Evolutionary conservation across 2,329 filamentous ascomycete species (phyloP).

Genomic region (Stylonectria norvegica): DNA sequence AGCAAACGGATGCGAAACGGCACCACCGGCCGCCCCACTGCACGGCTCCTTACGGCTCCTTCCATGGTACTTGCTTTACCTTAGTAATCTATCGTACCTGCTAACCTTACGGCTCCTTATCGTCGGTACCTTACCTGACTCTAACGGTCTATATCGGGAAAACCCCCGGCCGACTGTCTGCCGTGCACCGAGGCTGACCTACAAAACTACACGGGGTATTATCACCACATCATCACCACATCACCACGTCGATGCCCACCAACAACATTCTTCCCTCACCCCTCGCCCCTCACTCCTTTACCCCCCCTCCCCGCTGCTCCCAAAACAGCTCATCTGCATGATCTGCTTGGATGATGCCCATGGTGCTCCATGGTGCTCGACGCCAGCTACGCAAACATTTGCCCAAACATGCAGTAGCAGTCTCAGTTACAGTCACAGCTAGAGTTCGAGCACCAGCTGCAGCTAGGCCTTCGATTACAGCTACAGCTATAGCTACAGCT

Average conservation of each 20-base stretch:
- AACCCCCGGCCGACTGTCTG: background rate
- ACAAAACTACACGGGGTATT: no score
- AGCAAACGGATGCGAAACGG: no score
- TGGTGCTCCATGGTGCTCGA: conserved; percentile 11
- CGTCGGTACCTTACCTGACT: no score
- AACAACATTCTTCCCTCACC: conserved; percentile 3
- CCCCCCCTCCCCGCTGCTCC: conserved; percentile 9
- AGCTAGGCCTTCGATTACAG: background rate
- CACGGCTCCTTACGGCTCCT: no score
- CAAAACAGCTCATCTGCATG: conserved; percentile 24
- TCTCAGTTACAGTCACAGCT: conserved; percentile 2
- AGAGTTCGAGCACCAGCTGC: background rate
- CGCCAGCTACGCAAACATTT: background rate
- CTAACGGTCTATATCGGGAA: background rate
- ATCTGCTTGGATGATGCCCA: conserved; percentile 26
- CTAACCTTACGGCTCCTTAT: background rate
- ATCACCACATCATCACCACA: no score
- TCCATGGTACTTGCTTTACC: no score
- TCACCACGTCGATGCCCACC: background rate
- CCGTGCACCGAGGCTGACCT: no score
- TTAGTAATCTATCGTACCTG: no score
- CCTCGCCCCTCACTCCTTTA: conserved; percentile 21
- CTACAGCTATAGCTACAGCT: no score
- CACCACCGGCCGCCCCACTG: no score
- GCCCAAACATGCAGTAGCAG: no score